These are phyloP conservation scores for Mortierella sp. DNA, from an alignment of 371 early-diverging fungal species.

Conservation along the genomic window DNA sequence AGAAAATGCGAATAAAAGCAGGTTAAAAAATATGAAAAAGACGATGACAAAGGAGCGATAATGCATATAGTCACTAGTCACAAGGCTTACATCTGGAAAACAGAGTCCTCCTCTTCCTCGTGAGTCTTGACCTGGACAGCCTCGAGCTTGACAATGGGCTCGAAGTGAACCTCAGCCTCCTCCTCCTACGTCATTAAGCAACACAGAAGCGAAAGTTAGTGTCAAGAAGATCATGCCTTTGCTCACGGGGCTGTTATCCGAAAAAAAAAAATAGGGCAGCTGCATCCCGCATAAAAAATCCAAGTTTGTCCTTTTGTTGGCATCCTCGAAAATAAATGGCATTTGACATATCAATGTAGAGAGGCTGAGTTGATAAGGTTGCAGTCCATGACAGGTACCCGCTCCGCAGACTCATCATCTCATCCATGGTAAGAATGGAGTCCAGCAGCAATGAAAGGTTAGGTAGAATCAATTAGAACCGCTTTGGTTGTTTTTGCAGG, in stretches of 20 bases:
- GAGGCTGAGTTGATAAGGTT: slow-evolving; percentile 1
- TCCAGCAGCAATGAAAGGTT: not conserved
- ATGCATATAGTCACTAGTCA: not conserved
- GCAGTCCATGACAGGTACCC: not conserved
- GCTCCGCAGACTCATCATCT: not conserved
- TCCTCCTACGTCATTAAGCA: slow-evolving; percentile 62
- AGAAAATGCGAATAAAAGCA: not conserved
- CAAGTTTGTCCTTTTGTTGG: not conserved
- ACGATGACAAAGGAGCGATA: not conserved
- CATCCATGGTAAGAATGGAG: not conserved
- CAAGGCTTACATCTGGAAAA: slow-evolving; percentile 93
- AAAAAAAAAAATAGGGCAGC: not conserved
- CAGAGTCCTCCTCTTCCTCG: slow-evolving; percentile 94
- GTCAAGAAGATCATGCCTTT: not conserved
- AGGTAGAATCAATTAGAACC: not conserved
- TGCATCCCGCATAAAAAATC: not conserved
- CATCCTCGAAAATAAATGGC: not conserved
- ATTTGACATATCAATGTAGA: not conserved
- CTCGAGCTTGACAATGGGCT: slow-evolving; percentile 94
- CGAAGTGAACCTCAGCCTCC: slow-evolving; percentile 95
- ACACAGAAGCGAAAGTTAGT: not conserved
- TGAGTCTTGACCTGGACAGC: slow-evolving; percentile 93
- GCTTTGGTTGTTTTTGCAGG: not conserved
- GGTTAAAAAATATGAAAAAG: not conserved
- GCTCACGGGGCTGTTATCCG: too few species aligned